phyloP scores from a whole-genome alignment of 2,329 filamentous ascomycete genomes.

The Neofusicoccum ribis region DNA sequence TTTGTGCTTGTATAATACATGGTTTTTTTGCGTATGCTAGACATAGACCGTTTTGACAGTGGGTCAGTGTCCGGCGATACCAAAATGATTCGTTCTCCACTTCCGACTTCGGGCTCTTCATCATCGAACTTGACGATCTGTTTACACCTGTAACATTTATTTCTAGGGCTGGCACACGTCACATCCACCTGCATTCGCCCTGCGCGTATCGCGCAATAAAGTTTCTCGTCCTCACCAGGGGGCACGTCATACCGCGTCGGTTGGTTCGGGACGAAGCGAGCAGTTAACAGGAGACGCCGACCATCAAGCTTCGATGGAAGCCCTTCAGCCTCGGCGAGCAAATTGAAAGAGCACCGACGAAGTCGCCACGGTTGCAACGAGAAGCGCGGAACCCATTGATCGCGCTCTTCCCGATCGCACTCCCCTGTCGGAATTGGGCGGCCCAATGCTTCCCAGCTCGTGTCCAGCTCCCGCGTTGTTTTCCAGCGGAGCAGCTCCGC shows the following conservation, averaged over 20 bases:
- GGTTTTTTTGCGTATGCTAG: slow-evolving; percentile 13
- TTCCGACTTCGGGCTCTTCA: slow-evolving; percentile 12
- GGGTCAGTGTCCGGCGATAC: slow-evolving; percentile 17
- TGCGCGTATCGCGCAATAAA: background rate
- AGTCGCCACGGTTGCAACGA: background rate
- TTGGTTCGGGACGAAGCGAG: slow-evolving; percentile 15
- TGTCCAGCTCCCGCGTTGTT: background rate
- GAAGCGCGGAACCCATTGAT: background rate
- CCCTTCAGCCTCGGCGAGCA: background rate
- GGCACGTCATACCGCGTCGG: slow-evolving; percentile 1
- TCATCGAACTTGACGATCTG: slow-evolving; percentile 1
- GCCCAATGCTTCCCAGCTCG: slow-evolving; percentile 3
- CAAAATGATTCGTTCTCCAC: slow-evolving; percentile 19
- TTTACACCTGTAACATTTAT: slow-evolving; percentile 7
- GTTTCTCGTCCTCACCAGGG: background rate
- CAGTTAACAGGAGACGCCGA: background rate
- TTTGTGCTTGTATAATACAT: slow-evolving; percentile 19
- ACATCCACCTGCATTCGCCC: background rate
- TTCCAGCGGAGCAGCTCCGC: slow-evolving; percentile 1
- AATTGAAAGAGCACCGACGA: too few species aligned
- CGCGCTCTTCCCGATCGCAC: background rate
- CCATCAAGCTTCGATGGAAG: background rate
- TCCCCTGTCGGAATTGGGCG: background rate
- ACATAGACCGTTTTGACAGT: slow-evolving; percentile 19
- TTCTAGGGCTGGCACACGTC: slow-evolving; percentile 14